Evolutionary conservation across 2,329 filamentous ascomycete genomes (phyloP), one percentile per base, ranked within the genome.

Genomic region (Diaporthe citriasiana): DNA sequence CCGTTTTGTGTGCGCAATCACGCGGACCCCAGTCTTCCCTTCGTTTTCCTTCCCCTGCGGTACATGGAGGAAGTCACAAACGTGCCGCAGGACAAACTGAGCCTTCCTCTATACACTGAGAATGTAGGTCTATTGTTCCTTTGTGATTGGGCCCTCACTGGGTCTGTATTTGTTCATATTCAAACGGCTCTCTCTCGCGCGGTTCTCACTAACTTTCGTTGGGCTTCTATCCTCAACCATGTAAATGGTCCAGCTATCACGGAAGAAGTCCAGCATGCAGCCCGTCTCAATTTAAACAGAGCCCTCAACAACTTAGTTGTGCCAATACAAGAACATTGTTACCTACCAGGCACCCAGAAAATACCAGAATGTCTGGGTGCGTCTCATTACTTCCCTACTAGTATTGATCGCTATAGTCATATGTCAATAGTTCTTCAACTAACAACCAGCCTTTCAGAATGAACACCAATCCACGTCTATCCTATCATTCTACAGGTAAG

Each of bases 21-120:
- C 27, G 53, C 42, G 6, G 35, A 71, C n/a, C 27, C 27, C 19
- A 45, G 30, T 33, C 70, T 45, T 25, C 70, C 70, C 9, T n/a
- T 63, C 1, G 70, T 63, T 3, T 60, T 71, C 22, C 35, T 71
- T 12, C 45, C 70, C 2, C 15, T 60, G 3, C 30, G 27, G 9
- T 50, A 71, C 27, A 57, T 71, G 38, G 70, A 71, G n/a, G 70
- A 71, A 45, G 56, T 63, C 13, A 71, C 56, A 17, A 71, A 63
- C 15, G 70, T 56, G 45, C 56, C 70, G 13, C 70, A 71, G 25
- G 47, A 63, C n/a, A 63, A 22, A 30, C 13, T 71, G 55, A 63
- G 70, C 22, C 70, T 71, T 10, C 70, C 70, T 10, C 17, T 50
- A 2, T 63, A 71, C 27, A 71, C 42, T 22, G 70, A 63, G 40